Base-by-base conservation (phyloP, 2,329 filamentous ascomycete species). In the Chaetothyriales sp. region DNA sequence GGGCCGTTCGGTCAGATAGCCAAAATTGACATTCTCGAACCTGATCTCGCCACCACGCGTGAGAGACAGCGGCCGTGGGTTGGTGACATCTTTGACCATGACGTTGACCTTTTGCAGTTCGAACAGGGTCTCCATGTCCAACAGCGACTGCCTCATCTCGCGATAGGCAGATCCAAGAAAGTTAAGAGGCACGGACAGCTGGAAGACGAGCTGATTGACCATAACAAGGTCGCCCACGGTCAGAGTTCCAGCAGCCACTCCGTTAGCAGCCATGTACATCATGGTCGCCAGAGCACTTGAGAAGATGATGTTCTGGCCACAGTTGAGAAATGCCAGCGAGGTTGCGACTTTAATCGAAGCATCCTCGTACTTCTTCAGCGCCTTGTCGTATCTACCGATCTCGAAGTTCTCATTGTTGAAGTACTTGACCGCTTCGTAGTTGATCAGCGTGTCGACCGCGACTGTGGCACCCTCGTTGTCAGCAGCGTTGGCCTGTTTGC, bases 341-440 rank as follows among this genome's bases (percentile, higher is more conserved):
- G 92, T 98, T 8, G 88, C 88, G 33, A 98, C 86, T 66, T 97
- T 97, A 73, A 98, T 97, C 15, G 89, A 95, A 53, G 89, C 89
- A 66, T 85, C 85, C 67, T 98, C 87, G 66, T 98, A 98, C 54
- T 83, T 78, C 58, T 82, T 77, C 20, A 98, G 73, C 0, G 92
- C 89, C 61, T 83, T 80, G 68, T 97, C 89, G 66, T 98, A 98
- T 44, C 92, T 81, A 29, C 79, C 77, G 44, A 95, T 87, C 70
- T 98, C 92, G 59, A 89, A 97, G 59, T 85, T 87, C 65, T 98
- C 94, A 64, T 98, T 98, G 73, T 98, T 98, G 73, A 97, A 98
- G 72, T 97, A 95, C 70, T 98, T 98, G 65, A 98, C 92, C 13
- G 94, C 90, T 69, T 98, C 92, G 64, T 95, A 98, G 71, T 98